Evolutionary conservation across 176 grass and related monocot species (phyloP).

Genomic region (Rhipidocladum racemiflorum): DNA sequence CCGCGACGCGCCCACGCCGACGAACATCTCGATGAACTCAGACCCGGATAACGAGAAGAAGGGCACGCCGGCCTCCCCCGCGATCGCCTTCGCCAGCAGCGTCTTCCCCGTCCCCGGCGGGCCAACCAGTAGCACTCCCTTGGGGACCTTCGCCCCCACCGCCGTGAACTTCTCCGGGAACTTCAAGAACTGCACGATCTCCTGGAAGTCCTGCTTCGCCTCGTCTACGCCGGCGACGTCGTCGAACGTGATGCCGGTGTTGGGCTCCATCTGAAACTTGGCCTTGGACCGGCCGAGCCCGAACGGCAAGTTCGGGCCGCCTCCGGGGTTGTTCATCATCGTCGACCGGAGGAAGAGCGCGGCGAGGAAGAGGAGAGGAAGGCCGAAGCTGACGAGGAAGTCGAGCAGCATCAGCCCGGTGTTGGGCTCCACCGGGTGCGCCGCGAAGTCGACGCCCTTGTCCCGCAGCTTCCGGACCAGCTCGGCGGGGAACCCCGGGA

Average conservation of each 20-base stretch:
- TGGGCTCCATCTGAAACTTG: conserved; percentile 89
- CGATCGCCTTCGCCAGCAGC: conserved; percentile 74
- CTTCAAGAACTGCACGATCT: conserved; percentile 78
- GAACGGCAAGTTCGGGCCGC: conserved; percentile 50
- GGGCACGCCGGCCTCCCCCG: conserved; percentile 75
- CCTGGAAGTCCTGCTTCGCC: conserved; percentile 85
- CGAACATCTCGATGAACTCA: conserved; percentile 90
- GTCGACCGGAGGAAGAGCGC: conserved; percentile 38
- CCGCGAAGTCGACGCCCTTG: conserved; percentile 59
- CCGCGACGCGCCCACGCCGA: conserved; percentile 74
- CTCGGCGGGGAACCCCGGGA: conserved; percentile 53
- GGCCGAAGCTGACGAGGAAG: conserved; percentile 45
- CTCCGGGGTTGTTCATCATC: conserved; percentile 38
- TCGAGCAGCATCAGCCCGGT: conserved; percentile 45
- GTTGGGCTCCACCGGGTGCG: conserved; percentile 51
- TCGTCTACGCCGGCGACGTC: conserved; percentile 79
- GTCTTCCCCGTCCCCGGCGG: conserved; percentile 75
- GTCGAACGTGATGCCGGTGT: conserved; percentile 80
- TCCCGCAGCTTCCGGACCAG: conserved; percentile 65
- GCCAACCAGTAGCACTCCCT: conserved; percentile 64
- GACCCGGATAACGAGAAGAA: conserved; percentile 87
- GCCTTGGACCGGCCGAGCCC: conserved; percentile 70
- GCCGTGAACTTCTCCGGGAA: conserved; percentile 66
- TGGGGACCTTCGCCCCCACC: conserved; percentile 62
- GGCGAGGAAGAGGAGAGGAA: conserved; percentile 66